Evolutionary conservation across 768 basidiomycete species (phyloP).

Genomic region (Nidularia pulvinata): DNA sequence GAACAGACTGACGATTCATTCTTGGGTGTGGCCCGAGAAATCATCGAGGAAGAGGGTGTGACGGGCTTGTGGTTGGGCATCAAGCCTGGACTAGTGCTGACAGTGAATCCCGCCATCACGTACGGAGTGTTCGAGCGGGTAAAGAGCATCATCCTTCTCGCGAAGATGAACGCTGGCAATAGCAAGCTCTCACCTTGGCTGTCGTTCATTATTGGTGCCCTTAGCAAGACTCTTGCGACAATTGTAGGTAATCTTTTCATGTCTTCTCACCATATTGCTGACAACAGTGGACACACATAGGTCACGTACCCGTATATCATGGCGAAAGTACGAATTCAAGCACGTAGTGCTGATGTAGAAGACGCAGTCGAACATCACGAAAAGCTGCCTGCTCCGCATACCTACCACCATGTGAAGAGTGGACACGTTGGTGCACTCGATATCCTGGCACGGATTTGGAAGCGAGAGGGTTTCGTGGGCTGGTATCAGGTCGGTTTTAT

Average conservation of each 20-base stretch:
- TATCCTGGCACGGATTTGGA: constrained; percentile 70
- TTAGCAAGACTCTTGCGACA: constrained; percentile 95
- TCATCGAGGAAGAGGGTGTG: constrained; percentile 87
- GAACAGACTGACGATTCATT: constrained; percentile 65
- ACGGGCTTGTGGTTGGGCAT: constrained; percentile 92
- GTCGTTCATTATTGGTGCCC: constrained; percentile 86
- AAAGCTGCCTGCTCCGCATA: constrained; percentile 30
- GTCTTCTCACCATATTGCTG: neutral
- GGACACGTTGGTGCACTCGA: constrained; percentile 76
- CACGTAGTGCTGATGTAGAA: constrained; percentile 63
- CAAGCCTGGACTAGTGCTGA: constrained; percentile 91
- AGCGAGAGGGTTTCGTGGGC: constrained; percentile 80
- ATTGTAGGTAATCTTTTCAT: constrained; percentile 55
- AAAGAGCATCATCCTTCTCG: constrained; percentile 70
- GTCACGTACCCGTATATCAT: constrained; percentile 96
- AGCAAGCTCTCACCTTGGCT: constrained; percentile 74
- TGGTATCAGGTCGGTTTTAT: constrained; percentile 84
- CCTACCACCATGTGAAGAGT: constrained; percentile 39
- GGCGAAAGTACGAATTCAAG: constrained; percentile 96
- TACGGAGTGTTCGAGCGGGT: constrained; percentile 94
- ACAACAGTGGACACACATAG: constrained; percentile 30
- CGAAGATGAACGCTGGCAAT: constrained; percentile 40
- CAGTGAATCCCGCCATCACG: constrained; percentile 97
- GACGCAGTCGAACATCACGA: constrained; percentile 39
- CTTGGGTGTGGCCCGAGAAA: constrained; percentile 77